Evolutionary conservation across 768 basidiomycete genomes (phyloP), one percentile per base, ranked within the genome.

Genomic region (Rhizopogon vulgaris): DNA sequence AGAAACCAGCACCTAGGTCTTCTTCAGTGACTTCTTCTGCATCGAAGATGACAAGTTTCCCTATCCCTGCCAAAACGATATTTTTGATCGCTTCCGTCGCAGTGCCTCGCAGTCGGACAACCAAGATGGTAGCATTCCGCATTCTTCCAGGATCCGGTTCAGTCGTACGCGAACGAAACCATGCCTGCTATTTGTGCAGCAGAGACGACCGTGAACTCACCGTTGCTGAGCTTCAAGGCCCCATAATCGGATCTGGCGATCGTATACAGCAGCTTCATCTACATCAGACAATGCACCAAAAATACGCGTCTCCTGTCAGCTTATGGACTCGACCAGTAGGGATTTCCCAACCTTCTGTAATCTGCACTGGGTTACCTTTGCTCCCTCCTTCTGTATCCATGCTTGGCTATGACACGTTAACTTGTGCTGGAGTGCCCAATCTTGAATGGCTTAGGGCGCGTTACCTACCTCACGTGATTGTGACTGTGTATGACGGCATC

Each of bases 41-140:
- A 70, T 99, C 96, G 58, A 90, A 78, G 38, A 98, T 78, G 54
- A 96, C 74, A 55, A 99, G 71, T 64, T 82, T 85, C 24, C 96
- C 96, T 51, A 99, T 90, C 38, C 96, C 96, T 9, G 96, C 90
- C 42, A 99, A 79, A 15, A 98, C 95, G 64, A 99, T 88, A 65
- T 99, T 99, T 72, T 98, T 99, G 69, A 97, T 88, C 14, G 86
- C 82, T 67, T 99, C 96, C 6, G 93, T 92, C 38, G 96, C 93
- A 37, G 88, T 79, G 3, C 93, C 91, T 40, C 80, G 78, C 38
- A 96, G 75, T 36, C 80, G 81, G 17, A 94, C 72, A 34, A 97
- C 78, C 24, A 95, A 73, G 60, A 97, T 89, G 2, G 92, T 90
- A 18, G 92, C 93, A 66, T 89, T 93, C 60, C 92, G 82, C 92